Conservation (phyloP, 1,139 yeast species). For the Blastobotrys ciferrii region DNA sequence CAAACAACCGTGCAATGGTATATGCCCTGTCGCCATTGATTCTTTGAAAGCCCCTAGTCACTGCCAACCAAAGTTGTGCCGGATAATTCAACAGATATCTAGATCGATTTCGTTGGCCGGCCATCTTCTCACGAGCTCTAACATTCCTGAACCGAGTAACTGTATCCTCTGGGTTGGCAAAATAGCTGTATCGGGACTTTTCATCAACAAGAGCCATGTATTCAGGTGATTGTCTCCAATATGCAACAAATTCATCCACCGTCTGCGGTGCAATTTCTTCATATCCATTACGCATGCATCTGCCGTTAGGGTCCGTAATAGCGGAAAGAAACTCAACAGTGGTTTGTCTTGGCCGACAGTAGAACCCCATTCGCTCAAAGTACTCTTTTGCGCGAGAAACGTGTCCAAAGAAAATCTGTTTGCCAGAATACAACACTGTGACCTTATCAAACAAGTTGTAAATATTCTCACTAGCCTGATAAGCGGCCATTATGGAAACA, state of each 20-base stretch:
- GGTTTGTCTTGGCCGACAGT: conserved; percentile 57
- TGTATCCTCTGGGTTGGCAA: conserved; percentile 40
- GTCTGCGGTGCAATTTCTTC: conserved; percentile 52
- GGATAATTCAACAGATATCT: conserved; percentile 38
- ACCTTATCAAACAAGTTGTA: conserved; percentile 61
- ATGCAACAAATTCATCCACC: conserved; percentile 52
- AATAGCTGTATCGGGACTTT: conserved; percentile 42
- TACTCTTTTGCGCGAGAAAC: conserved; percentile 48
- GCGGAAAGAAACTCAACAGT: conserved; percentile 59
- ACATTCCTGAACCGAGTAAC: conserved; percentile 31
- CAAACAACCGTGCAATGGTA: conserved; percentile 47
- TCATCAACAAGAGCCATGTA: conserved; percentile 35
- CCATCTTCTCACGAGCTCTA: conserved; percentile 26
- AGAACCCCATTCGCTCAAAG: conserved; percentile 58
- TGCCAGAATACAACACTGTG: conserved; percentile 55
- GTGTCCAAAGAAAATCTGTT: conserved; percentile 58
- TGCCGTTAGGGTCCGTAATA: conserved; percentile 54
- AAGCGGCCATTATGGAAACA: conserved; percentile 54
- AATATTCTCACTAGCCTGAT: conserved; percentile 64
- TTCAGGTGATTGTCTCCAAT: conserved; percentile 53
- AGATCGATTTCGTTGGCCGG: conserved; percentile 33
- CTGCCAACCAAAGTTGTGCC: conserved; percentile 36
- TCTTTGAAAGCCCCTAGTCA: conserved; percentile 53
- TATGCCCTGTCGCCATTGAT: conserved; percentile 53
- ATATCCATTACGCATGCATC: conserved; percentile 34